phyloP scores from a whole-genome alignment of 768 basidiomycete genomes.

The Pulveroboletus sp. region DNA sequence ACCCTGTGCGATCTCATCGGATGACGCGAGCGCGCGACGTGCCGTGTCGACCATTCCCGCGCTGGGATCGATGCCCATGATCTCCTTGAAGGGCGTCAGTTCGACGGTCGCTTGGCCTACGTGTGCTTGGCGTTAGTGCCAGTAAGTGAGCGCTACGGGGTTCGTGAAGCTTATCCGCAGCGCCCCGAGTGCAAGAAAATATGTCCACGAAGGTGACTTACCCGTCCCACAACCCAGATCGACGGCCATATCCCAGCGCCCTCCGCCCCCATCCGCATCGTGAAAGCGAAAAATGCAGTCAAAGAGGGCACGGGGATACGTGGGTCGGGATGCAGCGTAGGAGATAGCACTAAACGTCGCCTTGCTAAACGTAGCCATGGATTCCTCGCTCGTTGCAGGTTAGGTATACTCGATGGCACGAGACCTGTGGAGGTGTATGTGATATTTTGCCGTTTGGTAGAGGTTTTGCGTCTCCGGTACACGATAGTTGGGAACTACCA shows the following conservation, averaged over 20 bases:
- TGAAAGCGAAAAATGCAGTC: constrained; percentile 63
- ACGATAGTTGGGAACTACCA: too few species aligned
- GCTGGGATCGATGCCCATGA: constrained; percentile 72
- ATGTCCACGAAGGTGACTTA: constrained; percentile 30
- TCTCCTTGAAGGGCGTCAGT: constrained; percentile 51
- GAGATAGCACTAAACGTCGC: constrained; percentile 58
- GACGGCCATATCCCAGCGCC: constrained; percentile 52
- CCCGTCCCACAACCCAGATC: constrained; percentile 88
- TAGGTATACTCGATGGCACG: background rate
- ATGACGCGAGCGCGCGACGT: constrained; percentile 14
- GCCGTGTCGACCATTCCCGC: constrained; percentile 64
- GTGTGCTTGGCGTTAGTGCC: background rate
- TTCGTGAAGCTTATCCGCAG: background rate
- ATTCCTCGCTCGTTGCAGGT: background rate
- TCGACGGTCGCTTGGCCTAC: constrained; percentile 54
- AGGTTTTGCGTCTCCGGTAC: too few species aligned
- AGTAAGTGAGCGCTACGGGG: too few species aligned
- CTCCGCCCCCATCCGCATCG: constrained; percentile 5
- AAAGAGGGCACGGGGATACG: constrained; percentile 64
- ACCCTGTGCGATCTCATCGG: background rate
- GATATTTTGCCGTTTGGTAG: too few species aligned
- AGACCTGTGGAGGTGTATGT: background rate
- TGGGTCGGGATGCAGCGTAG: constrained; percentile 69
- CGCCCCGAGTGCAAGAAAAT: too few species aligned
- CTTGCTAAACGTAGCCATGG: constrained; percentile 76